phyloP scores from a whole-genome alignment of 2,329 filamentous ascomycete species.

The Colletotrichum sp. region DNA sequence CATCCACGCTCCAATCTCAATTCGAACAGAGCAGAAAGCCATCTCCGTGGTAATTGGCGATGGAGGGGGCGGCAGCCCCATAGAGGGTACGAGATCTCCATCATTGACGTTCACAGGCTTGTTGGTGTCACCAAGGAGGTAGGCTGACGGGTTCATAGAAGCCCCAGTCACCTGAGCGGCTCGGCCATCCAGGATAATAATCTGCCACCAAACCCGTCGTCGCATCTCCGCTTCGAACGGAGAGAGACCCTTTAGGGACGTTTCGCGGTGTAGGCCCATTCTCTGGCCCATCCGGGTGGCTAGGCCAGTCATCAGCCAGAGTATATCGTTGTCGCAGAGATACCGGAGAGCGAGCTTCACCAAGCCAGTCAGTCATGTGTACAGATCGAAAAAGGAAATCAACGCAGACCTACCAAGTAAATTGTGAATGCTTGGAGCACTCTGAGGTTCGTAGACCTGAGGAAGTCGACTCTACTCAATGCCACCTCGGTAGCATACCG shows the following conservation, averaged over 20 bases:
- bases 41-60: background rate
- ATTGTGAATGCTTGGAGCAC: constrained; percentile 63
- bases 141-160: constrained; percentile 54
- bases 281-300: constrained; percentile 68
- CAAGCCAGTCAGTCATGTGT: constrained; percentile 25
- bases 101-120: constrained; percentile 63
- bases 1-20: constrained; percentile 10
- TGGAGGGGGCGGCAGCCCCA: constrained; percentile 39
- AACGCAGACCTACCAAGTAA: constrained; percentile 50
- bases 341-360: constrained; percentile 58
- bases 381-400: background rate
- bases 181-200: constrained; percentile 62
- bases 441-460: constrained; percentile 60
- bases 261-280: constrained; percentile 70
- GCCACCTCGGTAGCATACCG: constrained; percentile 54
- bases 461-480: constrained; percentile 59
- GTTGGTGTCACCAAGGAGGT: constrained; percentile 40
- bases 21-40: constrained; percentile 7
- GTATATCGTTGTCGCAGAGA: constrained; percentile 60
- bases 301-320: constrained; percentile 66
- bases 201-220: constrained; percentile 69
- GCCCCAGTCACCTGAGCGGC: constrained; percentile 39
- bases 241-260: constrained; percentile 55
- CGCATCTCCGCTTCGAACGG: constrained; percentile 72
- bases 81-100: constrained; percentile 56